These are phyloP conservation scores for Ephemerocybe angulata DNA, from an alignment of 768 basidiomycete species.

Conservation along the genomic window DNA sequence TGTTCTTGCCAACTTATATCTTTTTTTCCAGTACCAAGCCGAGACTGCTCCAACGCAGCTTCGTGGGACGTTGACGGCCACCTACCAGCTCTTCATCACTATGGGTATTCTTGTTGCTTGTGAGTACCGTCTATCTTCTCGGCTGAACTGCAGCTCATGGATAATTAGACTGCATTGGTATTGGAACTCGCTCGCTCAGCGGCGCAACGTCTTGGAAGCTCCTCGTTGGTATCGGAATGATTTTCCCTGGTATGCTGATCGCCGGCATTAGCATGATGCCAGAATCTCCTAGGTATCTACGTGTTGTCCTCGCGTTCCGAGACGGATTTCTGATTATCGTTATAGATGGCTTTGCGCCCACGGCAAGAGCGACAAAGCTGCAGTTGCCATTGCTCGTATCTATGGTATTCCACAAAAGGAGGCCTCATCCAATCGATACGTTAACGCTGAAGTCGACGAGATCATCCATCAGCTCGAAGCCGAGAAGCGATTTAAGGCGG, in stretches of 20 bases:
- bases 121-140: neutral
- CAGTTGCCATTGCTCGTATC: slow-evolving; percentile 41
- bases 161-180: slow-evolving; percentile 54
- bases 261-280: slow-evolving; percentile 69
- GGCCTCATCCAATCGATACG: slow-evolving; percentile 37
- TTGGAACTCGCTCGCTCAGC: slow-evolving; percentile 53
- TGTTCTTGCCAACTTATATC: neutral
- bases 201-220: slow-evolving; percentile 58
- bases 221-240: slow-evolving; percentile 56
- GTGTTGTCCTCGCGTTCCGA: neutral
- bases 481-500: slow-evolving; percentile 43
- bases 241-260: slow-evolving; percentile 61
- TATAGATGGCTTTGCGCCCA: slow-evolving; percentile 53
- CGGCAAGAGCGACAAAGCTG: slow-evolving; percentile 47
- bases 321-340: slow-evolving; percentile 1
- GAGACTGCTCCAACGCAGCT: slow-evolving; percentile 72
- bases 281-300: slow-evolving; percentile 49
- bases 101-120: slow-evolving; percentile 35
- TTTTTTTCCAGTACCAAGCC: slow-evolving; percentile 52
- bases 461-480: slow-evolving; percentile 49
- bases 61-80: slow-evolving; percentile 63
- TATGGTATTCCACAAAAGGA: slow-evolving; percentile 44
- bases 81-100: slow-evolving; percentile 64
- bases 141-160: neutral
- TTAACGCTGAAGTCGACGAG: slow-evolving; percentile 50